These are phyloP conservation scores for Lyophyllum shimeji DNA, from an alignment of 768 basidiomycete species.

Conservation along the genomic window DNA sequence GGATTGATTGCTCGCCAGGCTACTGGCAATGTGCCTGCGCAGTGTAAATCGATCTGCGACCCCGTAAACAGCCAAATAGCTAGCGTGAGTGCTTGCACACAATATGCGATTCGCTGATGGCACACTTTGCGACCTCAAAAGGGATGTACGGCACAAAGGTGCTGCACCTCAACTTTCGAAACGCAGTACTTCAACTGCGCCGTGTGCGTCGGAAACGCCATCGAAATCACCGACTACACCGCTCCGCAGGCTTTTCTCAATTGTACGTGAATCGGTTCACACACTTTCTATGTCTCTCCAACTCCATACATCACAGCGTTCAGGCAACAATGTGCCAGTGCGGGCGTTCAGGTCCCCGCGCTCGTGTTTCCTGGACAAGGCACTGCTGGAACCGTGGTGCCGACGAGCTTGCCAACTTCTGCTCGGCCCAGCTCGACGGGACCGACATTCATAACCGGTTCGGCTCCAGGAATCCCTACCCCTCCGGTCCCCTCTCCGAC, in stretches of 20 bases:
- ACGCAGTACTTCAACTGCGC: constrained; percentile 41
- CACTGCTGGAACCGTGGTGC: background rate
- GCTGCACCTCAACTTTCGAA: constrained; percentile 41
- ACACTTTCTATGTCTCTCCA: background rate
- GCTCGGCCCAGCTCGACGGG: background rate
- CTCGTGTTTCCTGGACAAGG: constrained; percentile 25
- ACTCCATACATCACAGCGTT: constrained; percentile 15
- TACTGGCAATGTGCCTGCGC: constrained; percentile 23
- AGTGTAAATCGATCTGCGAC: constrained; percentile 32
- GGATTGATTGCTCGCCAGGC: constrained; percentile 21
- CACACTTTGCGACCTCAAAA: constrained; percentile 14
- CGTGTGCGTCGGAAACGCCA: constrained; percentile 30
- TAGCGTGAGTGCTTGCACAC: constrained; percentile 15
- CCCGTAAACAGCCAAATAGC: constrained; percentile 22
- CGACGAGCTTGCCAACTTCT: background rate
- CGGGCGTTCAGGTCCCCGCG: constrained; percentile 21
- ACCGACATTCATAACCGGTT: background rate
- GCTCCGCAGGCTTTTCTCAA: constrained; percentile 25
- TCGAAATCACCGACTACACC: constrained; percentile 27
- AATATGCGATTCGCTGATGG: too few species aligned
- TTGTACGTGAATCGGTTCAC: constrained; percentile 9
- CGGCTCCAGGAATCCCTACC: background rate
- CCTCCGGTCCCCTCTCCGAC: background rate
- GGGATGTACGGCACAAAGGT: constrained; percentile 28
- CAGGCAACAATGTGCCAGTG: constrained; percentile 19